Conservation (phyloP, 257 asterid species). For the Salvia splendens region DNA sequence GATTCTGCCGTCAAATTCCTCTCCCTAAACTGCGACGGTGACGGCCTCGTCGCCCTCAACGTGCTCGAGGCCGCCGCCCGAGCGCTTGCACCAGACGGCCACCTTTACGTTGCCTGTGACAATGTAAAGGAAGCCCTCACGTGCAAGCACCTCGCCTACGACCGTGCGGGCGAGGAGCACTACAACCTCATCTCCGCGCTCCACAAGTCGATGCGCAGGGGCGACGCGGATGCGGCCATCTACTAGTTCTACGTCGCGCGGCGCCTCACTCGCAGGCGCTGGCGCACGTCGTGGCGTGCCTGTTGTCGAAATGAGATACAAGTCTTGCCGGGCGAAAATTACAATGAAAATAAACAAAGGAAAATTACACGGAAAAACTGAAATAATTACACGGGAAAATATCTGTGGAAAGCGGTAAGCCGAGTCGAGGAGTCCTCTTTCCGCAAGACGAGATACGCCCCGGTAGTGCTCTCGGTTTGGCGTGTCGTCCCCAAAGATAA, state of each 20-base stretch:
- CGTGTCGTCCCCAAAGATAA: no score
- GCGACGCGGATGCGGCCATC: constrained; percentile 71
- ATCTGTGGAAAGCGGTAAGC: no score
- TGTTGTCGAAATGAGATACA: no score
- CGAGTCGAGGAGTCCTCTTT: no score
- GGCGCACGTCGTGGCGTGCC: constrained; percentile 76
- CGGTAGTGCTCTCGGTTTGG: no score
- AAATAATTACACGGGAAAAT: no score
- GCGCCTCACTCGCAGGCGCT: constrained; percentile 74
- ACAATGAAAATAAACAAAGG: no score
- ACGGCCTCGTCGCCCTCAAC: constrained; percentile 73
- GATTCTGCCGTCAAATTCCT: constrained; percentile 55
- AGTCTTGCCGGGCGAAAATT: no score
- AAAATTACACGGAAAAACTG: no score
- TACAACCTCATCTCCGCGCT: constrained; percentile 81
- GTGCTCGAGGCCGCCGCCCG: constrained; percentile 55
- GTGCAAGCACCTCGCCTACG: constrained; percentile 74
- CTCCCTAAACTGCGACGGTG: constrained; percentile 69
- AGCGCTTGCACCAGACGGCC: no score
- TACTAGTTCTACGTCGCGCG: constrained; percentile 90
- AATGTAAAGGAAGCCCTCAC: constrained; percentile 70
- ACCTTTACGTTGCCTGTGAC: background rate
- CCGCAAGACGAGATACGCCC: no score
- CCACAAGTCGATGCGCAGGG: constrained; percentile 85
- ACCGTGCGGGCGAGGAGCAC: constrained; percentile 79